Conservation (phyloP, 2,329 filamentous ascomycete species). For the Colletotrichum sojae region DNA sequence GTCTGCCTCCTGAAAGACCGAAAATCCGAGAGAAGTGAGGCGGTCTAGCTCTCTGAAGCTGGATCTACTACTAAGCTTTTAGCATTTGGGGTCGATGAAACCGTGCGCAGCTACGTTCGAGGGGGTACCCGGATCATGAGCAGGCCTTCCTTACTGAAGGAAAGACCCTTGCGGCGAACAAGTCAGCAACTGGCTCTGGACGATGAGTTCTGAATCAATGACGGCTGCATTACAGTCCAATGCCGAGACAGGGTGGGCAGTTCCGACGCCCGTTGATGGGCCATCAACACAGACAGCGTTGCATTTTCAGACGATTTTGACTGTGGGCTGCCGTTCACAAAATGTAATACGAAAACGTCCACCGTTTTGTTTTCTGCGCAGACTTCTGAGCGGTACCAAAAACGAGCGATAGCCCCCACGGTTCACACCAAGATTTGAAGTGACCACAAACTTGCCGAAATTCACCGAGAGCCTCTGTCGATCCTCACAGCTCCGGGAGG, state of each 20-base stretch:
- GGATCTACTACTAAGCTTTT: conserved; percentile 29
- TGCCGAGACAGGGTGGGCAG: conserved; percentile 13
- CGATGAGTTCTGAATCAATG: conserved; percentile 16
- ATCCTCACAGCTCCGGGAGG: conserved; percentile 4
- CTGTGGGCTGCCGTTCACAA: conserved; percentile 10
- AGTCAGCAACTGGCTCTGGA: conserved; percentile 14
- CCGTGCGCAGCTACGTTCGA: conserved; percentile 26
- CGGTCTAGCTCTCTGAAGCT: conserved; percentile 18
- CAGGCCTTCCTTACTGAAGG: conserved; percentile 3
- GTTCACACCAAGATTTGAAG: background rate
- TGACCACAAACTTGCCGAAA: background rate
- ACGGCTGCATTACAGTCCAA: conserved; percentile 10
- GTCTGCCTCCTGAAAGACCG: conserved; percentile 16
- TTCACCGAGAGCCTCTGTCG: background rate
- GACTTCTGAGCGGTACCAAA: background rate
- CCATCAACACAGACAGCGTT: conserved; percentile 6
- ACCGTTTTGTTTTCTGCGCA: conserved; percentile 6
- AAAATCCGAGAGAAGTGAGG: conserved; percentile 21
- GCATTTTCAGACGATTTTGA: conserved; percentile 14
- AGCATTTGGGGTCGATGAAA: conserved; percentile 32
- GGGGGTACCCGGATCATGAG: conserved; percentile 6
- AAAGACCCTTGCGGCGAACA: conserved; percentile 11
- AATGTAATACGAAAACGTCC: background rate
- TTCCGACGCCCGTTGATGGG: conserved; percentile 3
- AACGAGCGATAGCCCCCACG: background rate